phyloP scores from a whole-genome alignment of 139 green algal genomes.

The Volvox reticuliferus region DNA sequence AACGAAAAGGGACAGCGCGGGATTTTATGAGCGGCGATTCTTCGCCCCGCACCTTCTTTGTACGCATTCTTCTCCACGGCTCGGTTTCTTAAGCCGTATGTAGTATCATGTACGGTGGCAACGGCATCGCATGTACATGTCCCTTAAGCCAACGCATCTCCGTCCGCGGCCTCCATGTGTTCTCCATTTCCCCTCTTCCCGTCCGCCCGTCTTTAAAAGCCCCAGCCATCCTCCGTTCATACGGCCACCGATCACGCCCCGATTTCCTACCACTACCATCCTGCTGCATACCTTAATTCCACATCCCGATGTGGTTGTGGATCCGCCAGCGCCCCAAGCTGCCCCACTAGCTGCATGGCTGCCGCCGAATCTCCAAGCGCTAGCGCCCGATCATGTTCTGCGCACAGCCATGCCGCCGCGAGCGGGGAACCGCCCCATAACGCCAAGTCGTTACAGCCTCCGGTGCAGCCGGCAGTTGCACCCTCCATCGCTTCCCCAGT shows the following conservation, averaged over 20 bases:
- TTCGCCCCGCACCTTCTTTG: too few relatives aligned
- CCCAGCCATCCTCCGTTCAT: not conserved
- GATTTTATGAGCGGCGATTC: too few relatives aligned
- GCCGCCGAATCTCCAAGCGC: constrained; percentile 50
- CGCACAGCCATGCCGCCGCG: constrained; percentile 45
- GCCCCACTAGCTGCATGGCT: constrained; percentile 43
- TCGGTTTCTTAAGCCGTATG: too few relatives aligned
- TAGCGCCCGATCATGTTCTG: constrained; percentile 62
- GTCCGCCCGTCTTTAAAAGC: not conserved
- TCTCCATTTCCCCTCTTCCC: not conserved
- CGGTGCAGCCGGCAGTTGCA: not conserved
- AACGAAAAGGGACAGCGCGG: too few relatives aligned
- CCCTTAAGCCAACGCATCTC: too few relatives aligned
- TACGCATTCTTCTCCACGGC: too few relatives aligned
- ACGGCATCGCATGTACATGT: too few relatives aligned
- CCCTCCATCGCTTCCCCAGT: not conserved
- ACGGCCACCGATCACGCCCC: not conserved
- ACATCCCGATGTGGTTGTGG: constrained; percentile 39
- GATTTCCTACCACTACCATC: too few relatives aligned
- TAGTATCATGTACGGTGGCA: too few relatives aligned
- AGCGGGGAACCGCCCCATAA: constrained; percentile 56
- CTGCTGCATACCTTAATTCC: constrained; percentile 3
- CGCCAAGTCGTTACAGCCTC: constrained; percentile 1
- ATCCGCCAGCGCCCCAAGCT: constrained; percentile 60
- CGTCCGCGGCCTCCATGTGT: too few relatives aligned